A percentile compares a stretch with the other conserved stretches of the same genome.
phyloP scores from a whole-genome alignment of 2,329 filamentous ascomycete genomes.

The Emericellopsis cladophorae region DNA sequence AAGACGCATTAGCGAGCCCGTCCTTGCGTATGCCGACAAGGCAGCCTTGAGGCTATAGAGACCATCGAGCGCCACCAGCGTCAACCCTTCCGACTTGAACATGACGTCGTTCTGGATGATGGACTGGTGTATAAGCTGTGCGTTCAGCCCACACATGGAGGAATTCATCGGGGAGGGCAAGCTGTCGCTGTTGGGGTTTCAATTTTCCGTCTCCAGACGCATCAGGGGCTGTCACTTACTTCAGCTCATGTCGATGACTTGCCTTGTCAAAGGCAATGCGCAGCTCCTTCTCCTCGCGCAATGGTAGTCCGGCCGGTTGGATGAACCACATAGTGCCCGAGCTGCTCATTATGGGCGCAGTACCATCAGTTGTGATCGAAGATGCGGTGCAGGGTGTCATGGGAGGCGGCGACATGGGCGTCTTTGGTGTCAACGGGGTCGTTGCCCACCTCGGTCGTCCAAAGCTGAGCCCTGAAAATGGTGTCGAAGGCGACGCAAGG shows the following conservation, averaged over 20 bases:
- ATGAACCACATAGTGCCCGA: conserved; percentile 38
- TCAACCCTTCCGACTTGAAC: conserved; percentile 47
- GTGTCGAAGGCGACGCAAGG: conserved; percentile 1
- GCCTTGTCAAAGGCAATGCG: conserved; percentile 37
- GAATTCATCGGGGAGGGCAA: conserved; percentile 30
- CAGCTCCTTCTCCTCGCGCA: conserved; percentile 33
- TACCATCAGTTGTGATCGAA: conserved; percentile 19
- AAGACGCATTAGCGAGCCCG: conserved; percentile 28
- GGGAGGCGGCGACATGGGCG: conserved; percentile 26
- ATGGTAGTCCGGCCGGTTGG: conserved; percentile 29
- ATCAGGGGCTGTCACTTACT: no score
- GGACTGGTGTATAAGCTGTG: conserved; percentile 41
- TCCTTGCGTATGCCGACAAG: conserved; percentile 41
- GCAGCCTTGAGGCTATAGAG: conserved; percentile 53
- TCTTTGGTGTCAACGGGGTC: conserved; percentile 18
- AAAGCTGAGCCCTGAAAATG: conserved; percentile 6
- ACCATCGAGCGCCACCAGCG: conserved; percentile 45
- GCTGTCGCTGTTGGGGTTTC: conserved; percentile 18
- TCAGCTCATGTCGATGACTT: conserved; percentile 5
- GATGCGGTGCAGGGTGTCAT: conserved; percentile 34
- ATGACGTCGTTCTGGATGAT: conserved; percentile 47
- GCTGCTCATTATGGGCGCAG: conserved; percentile 18
- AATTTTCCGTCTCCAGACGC: conserved; percentile 21
- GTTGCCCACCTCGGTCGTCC: conserved; percentile 13
- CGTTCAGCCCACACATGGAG: conserved; percentile 29